A percentile compares a stretch with the other conserved stretches of the same genome.
Evolutionary conservation across 163 green algal genomes (phyloP).

Genomic region (Volvox carteri): DNA sequence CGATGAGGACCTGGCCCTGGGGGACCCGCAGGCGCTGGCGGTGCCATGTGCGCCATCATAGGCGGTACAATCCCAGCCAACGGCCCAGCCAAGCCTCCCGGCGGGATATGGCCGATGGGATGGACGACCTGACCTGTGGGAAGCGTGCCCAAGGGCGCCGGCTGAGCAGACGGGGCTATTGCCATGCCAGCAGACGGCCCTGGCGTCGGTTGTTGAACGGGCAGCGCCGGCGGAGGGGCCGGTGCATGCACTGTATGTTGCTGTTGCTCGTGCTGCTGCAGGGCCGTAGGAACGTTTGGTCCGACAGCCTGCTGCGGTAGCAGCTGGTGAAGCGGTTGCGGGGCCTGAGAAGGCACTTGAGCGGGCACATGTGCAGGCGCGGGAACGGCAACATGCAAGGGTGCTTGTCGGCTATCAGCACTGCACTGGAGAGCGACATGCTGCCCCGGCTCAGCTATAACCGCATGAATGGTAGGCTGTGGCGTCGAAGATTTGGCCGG

Average conservation of each 20-base stretch:
- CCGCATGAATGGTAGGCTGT: neutral
- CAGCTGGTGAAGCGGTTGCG: neutral
- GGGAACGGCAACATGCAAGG: no score
- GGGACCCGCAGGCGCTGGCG: constrained; percentile 10
- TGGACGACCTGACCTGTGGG: constrained; percentile 8
- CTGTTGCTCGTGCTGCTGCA: neutral
- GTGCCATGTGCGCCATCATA: constrained; percentile 27
- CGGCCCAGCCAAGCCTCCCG: neutral
- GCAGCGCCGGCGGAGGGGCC: neutral
- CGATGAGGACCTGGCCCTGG: neutral
- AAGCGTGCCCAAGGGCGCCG: neutral
- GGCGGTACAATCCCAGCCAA: neutral
- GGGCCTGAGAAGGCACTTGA: no score
- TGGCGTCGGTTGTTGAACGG: constrained; percentile 3
- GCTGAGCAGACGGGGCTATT: neutral
- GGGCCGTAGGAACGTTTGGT: neutral
- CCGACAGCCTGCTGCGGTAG: neutral
- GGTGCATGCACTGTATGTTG: neutral
- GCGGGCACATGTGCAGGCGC: no score
- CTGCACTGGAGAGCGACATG: neutral
- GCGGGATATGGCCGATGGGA: constrained; percentile 6
- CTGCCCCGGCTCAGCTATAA: neutral
- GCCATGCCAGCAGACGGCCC: neutral
- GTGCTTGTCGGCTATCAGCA: neutral
- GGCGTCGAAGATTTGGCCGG: neutral